A percentile compares a stretch with the other conserved stretches of the same genome.
These are phyloP conservation scores for Candida glaebosa DNA, from an alignment of 805 yeast species.

Conservation along the genomic window DNA sequence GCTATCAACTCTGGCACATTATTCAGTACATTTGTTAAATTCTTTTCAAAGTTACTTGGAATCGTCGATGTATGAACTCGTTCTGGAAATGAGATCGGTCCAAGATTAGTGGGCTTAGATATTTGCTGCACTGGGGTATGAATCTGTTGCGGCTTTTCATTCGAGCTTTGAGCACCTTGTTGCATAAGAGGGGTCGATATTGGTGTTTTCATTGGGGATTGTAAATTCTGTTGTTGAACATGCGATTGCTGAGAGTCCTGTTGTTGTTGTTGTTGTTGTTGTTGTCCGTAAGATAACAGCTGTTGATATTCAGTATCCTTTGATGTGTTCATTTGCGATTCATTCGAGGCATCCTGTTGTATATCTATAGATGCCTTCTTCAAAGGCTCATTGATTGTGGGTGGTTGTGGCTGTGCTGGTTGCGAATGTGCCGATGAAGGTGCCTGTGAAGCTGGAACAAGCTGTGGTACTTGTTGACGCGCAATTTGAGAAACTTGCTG, in stretches of 20 bases:
- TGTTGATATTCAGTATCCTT: conserved; percentile 2
- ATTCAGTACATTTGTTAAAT: conserved; percentile 10
- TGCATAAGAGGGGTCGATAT: conserved; percentile 1
- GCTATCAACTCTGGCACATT: conserved; percentile 6
- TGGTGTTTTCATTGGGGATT: conserved; percentile 7
- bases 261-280: conserved; percentile 2
- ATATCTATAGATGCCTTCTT: conserved; percentile 19
- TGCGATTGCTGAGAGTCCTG: conserved; percentile 5
- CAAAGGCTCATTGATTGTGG: conserved; percentile 11
- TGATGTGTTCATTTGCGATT: conserved; percentile 6
- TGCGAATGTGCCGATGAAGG: neutral
- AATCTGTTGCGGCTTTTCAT: conserved; percentile 10
- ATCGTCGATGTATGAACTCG: conserved; percentile 36
- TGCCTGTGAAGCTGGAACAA: conserved; percentile 1
- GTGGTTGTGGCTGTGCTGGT: conserved; percentile 2
- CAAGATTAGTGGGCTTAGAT: conserved; percentile 10
- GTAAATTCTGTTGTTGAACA: conserved; percentile 7
- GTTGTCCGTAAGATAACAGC: conserved; percentile 6
- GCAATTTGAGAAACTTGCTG: conserved; percentile 6
- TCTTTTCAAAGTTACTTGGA: conserved; percentile 13
- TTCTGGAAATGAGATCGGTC: conserved; percentile 30
- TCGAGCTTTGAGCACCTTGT: conserved; percentile 1
- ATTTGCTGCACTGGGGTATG: conserved; percentile 6
- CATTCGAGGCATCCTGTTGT: neutral
- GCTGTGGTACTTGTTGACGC: conserved; percentile 5